Base-by-base conservation (phyloP, 495 filamentous ascomycete species). In the Durotheca rogersii region DNA sequence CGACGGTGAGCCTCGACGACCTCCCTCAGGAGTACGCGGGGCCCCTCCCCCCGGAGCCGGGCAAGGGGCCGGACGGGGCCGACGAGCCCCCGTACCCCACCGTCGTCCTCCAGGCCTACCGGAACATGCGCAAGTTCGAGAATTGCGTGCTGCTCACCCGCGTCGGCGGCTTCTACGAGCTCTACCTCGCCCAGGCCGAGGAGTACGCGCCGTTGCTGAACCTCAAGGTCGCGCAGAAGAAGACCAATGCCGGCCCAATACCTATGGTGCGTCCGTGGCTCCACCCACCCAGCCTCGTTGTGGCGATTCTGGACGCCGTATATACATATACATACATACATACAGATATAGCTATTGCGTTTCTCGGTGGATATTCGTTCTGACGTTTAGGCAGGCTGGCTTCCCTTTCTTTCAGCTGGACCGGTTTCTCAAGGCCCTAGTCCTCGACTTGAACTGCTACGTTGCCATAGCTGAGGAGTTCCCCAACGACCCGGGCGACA, bases 381-480 rank as follows among this genome's bases (percentile, higher is more conserved):
- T 62, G 20, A 51, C 12, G 7, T 25, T 53, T 44, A 51, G 31
- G 21, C 41, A 86, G 83, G 86, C 93, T 50, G 93, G 93, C 15
- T 99, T 99, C 52, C 94, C 91, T 14, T 88, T 88, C 63, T 90
- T 86, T 56, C 90, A 96, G 64, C 74, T 97, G 31, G 90, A 96
- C 62, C 83, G 90, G 11, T 95, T 87, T 66, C 79, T 97, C 51
- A 96, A 96, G 67, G 81, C 88, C 35, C 78, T 99, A 3, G 93
- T 99, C 7, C 83, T 94, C 66, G 93, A 99, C 56, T 70, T 92
- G 35, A 86, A 86, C 55, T 85, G 86, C 65, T 86, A 90, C 66
- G 94, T 99, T 52, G 93, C 93, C 37, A 86, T 99, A 47, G 88
- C 87, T 31, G 93, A 99, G 66, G 93, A 99, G 61, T 90, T 94